Base-by-base conservation (phyloP, 139 green algal genomes). In the Closterium sp. region DNA sequence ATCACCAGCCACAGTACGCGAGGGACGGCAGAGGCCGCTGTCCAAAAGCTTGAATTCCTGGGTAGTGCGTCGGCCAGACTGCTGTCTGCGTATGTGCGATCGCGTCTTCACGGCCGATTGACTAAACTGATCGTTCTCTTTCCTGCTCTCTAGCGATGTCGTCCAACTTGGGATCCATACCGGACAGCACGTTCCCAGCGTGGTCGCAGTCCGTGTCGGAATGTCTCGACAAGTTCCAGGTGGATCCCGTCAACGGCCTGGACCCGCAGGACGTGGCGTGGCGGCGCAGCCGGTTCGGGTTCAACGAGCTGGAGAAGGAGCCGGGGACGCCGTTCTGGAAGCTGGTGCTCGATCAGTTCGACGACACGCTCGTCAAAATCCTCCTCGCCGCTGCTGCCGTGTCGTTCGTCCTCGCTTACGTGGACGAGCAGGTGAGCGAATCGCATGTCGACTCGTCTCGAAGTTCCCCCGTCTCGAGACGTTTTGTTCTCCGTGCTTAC, bases 291-390 rank as follows among this genome's bases (percentile, higher is more conserved):
- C 25, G 25, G 25, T 91, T 90, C 81, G 89, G 89, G 4, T 90
- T 32, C 30, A 94, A 94, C 84, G 91, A 94, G 87, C 25, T 94
- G 76, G 34, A 89, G 25, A 93, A 90, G 33, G 91, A 94, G 25
- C 36, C 35, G 16, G 88, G 88, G 6, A 93, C 36, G n/a, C 95
- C 97, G 9, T 85, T 99, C 3, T 99, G 97, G 97, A 96, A 97
- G 91, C 96, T 99, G 84, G 96, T 99, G 0, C 87, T 98, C 2
- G 96, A 98, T 92, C 98, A 99, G 94, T 99, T 99, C 91, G 96
- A 99, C 89, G 98, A 99, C 95, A 97, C 96, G 76, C 96, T 99
- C 1, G 98, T 99, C 28, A 99, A 98, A 96, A 97, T 99, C 34
- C 93, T 99, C 4, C 93, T 99, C 28, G 33, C 96, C 9, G 97